Percentiles rank a stretch among this genome's conserved stretches.
Evolutionary conservation across 768 basidiomycete genomes (phyloP).

Genomic region (Dioszegia aurantiaca): DNA sequence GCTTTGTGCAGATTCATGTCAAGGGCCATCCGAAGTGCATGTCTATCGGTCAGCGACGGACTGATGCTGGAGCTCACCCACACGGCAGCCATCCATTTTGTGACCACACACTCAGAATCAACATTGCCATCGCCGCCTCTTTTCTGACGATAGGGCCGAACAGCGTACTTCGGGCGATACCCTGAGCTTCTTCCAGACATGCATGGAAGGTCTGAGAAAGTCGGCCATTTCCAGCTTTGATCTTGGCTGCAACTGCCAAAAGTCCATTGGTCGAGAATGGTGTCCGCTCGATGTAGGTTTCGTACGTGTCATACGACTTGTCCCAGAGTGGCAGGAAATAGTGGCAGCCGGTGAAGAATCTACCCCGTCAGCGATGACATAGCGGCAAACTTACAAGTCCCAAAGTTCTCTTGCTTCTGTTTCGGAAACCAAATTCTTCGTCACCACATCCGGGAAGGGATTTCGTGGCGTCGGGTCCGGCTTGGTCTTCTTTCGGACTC

Average conservation of each 20-base stretch:
- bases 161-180: conserved; percentile 86
- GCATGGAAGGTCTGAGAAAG: conserved; percentile 82
- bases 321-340: conserved; percentile 95
- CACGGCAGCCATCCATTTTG: conserved; percentile 93
- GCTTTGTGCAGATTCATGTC: conserved; percentile 91
- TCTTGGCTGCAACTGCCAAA: conserved; percentile 85
- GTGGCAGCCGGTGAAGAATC: conserved; percentile 94
- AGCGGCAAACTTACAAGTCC: conserved; percentile 65
- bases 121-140: conserved; percentile 88
- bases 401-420: conserved; percentile 83
- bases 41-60: conserved; percentile 45
- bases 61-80: conserved; percentile 54
- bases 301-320: conserved; percentile 87
- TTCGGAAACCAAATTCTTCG: conserved; percentile 78
- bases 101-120: conserved; percentile 87
- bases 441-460: conserved; percentile 52
- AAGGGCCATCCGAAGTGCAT: conserved; percentile 93
- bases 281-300: conserved; percentile 82
- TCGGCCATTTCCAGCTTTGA: conserved; percentile 83
- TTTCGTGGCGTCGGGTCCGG: conserved; percentile 51
- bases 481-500: conserved; percentile 46
- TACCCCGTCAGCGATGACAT: conserved; percentile 51
- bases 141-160: conserved; percentile 92
- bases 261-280: conserved; percentile 93
- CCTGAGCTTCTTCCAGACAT: conserved; percentile 90